These are phyloP conservation scores for Gastrodia elata DNA, from an alignment of 106 monocot species.

Conservation along the genomic window DNA sequence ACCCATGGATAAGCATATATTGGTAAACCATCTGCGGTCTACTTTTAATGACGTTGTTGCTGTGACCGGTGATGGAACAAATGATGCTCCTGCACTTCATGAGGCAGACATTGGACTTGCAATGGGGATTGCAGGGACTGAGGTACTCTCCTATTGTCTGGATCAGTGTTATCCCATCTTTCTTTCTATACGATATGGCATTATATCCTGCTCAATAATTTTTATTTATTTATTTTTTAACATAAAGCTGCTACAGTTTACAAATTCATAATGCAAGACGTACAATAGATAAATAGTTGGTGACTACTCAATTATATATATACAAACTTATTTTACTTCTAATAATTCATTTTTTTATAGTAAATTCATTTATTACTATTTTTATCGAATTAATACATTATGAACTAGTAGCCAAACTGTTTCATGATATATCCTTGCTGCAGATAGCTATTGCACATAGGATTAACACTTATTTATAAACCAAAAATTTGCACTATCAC, in stretches of 20 bases:
- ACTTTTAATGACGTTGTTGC: constrained; percentile 17
- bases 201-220: background rate
- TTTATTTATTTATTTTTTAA: too few species aligned
- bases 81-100: constrained; percentile 26
- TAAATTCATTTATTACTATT: background rate
- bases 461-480: background rate
- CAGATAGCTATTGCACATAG: background rate
- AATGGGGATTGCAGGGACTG: constrained; percentile 24
- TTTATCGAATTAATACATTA: background rate
- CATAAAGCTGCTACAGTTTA: too few species aligned
- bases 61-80: constrained; percentile 25
- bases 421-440: background rate
- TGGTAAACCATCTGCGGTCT: constrained; percentile 11
- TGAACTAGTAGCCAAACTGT: background rate
- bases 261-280: too few species aligned
- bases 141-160: constrained; percentile 9
- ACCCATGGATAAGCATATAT: constrained; percentile 14
- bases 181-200: background rate
- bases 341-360: background rate
- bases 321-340: background rate
- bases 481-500: background rate
- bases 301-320: background rate
- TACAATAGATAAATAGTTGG: too few species aligned
- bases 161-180: background rate
- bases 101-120: constrained; percentile 27